These are phyloP conservation scores for Crucibulum laeve DNA, from an alignment of 768 basidiomycete genomes.

Conservation along the genomic window DNA sequence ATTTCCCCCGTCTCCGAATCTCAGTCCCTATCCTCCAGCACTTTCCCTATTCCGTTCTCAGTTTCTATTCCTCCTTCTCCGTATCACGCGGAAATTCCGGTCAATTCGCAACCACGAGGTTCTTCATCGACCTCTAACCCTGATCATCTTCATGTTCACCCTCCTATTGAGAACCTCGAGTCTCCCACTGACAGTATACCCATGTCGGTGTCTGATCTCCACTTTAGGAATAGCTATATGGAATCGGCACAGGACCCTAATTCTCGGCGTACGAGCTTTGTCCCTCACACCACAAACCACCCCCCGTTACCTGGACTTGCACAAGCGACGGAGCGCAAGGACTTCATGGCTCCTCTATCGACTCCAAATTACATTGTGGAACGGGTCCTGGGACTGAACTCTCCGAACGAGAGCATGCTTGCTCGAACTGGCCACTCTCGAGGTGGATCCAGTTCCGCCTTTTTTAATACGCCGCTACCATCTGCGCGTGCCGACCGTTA, in stretches of 20 bases:
- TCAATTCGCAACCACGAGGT: conserved; percentile 7
- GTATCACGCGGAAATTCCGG: conserved; percentile 20
- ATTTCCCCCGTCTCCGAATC: conserved; percentile 13
- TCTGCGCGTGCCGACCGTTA: not conserved
- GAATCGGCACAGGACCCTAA: conserved; percentile 16
- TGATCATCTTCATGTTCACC: conserved; percentile 24
- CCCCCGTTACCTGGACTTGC: conserved; percentile 32
- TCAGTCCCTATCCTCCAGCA: conserved; percentile 17
- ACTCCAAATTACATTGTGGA: conserved; percentile 16
- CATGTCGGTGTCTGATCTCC: conserved; percentile 49
- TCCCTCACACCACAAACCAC: conserved; percentile 36
- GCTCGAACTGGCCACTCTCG: conserved; percentile 8
- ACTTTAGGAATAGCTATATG: conserved; percentile 40
- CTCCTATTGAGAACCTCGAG: conserved; percentile 23
- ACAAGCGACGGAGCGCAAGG: conserved; percentile 4
- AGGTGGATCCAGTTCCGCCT: conserved; percentile 9
- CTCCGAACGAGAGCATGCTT: conserved; percentile 13
- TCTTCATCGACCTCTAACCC: conserved; percentile 12
- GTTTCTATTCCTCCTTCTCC: conserved; percentile 38
- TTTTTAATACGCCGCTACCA: not conserved
- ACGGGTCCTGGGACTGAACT: conserved; percentile 23
- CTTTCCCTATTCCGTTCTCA: conserved; percentile 39
- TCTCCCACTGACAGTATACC: conserved; percentile 58
- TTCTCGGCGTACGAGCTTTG: conserved; percentile 25
- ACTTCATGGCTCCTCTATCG: conserved; percentile 9